Evolutionary conservation across 2,329 filamentous ascomycete species (phyloP), one percentile per base, ranked within the genome.

Genomic region (Periconia digitata): DNA sequence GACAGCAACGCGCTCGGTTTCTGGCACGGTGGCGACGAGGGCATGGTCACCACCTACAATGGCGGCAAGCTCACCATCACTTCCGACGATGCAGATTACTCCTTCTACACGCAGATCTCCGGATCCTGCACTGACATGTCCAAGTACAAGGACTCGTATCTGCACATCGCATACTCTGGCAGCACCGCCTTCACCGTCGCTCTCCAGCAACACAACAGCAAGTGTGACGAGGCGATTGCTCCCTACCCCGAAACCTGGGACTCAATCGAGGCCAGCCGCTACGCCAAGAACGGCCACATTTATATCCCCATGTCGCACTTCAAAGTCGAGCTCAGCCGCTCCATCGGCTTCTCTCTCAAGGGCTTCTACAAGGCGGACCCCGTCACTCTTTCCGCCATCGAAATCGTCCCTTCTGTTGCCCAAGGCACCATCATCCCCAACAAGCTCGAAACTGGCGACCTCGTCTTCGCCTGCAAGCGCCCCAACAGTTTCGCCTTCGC

Each of bases 401-500:
- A 87, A 67, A 79, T 89, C 47, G 79, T 86, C 12, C 69, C 75
- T 17, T 69, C 73, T 0, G 69, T 85, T 1, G 85, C 85, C 1
- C 53, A 70, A 0, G 69, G 71, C 16, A 78, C 80, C 51, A 73
- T 63, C 23, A 72, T 86, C 8, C 84, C 84, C 1, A 68, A 71
- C 47, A 87, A 87, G 69, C 71, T 85, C 23, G 78, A 83, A 0
- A 84, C 78, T 1, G 85, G 85, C 6, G 77, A 76, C 17, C 73
- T 88, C 27, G 73, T 85, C 39, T 82, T 87, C 59, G 75, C 79
- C 6, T 88, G 85, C 75, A 85, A 80, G 55, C 78, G 84, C 16
- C 84, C 85, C 40, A 86, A 87, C 71, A 84, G 81, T 0, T 87
- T 89, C 63, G 85, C 85, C 1, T 87, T 89, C 65, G 85, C 85